Base-by-base conservation (phyloP, 176 grass and related monocot species). In the Echinochloa phyllopogon region DNA sequence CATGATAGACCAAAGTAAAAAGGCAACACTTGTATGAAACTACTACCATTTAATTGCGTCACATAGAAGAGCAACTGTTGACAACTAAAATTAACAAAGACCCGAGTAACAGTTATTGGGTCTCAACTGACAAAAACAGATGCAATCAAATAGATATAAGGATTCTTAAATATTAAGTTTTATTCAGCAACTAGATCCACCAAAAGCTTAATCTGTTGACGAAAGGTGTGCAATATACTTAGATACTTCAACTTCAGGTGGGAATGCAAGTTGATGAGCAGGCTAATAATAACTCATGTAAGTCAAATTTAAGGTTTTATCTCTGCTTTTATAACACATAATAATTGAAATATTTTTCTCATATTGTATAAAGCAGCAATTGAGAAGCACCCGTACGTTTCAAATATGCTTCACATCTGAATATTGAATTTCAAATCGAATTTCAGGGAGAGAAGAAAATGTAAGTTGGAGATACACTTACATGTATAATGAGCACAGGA, bases 401-500 rank as follows among this genome's bases (percentile, higher is more conserved):
- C 5, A 18, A 74, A 69, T 60, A 44, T 69, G 45, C 39, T 51
- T 12, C 60, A 78, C 36, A 37, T 47, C 51, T 69, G 23, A 9
- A 40, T 70, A 39, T 37, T 56, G 50, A 56, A 50, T 52, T 15
- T 73, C n/a, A 6, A 36, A 81, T 65, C 17, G 27, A 60, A 71
- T 62, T 50, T 25, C 7, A 14, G 73, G 51, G 25, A 45, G 7
- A 80, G 72, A 74, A 43, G 77, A 73, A 37, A 45, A 84, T 65
- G 27, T 38, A 53, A 79, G 68, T 76, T 78, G n/a, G 41, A 69
- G 78, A 89, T 74, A 75, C 81, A 89, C 95, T 86, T 91, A 97
- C 95, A 89, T 97, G 95, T 75, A 97, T 92, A 89, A 97, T 92
- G 60, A 97, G 92, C 69, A 97, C 95, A 80, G 95, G 92, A 51